Percentiles rank a stretch among this genome's conserved stretches.
These are phyloP conservation scores for Pisolithus microcarpus DNA, from an alignment of 768 basidiomycete species.

Conservation along the genomic window DNA sequence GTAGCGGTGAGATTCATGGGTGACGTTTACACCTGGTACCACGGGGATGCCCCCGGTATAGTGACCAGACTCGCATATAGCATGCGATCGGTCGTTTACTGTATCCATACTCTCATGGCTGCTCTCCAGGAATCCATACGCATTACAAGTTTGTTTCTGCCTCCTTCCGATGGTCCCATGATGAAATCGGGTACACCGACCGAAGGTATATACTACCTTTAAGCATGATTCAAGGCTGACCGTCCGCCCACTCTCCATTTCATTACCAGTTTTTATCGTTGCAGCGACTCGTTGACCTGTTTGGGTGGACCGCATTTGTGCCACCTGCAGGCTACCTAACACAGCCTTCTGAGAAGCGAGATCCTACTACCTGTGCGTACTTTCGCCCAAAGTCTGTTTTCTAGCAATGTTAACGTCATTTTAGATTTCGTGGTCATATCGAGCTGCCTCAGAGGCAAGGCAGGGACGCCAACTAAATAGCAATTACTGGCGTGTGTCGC, in stretches of 20 bases:
- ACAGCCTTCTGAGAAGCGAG: conserved; percentile 17
- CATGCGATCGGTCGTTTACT: background rate
- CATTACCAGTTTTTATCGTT: background rate
- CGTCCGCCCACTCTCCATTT: background rate
- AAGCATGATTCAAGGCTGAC: background rate
- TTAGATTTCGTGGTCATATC: background rate
- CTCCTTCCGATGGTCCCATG: background rate
- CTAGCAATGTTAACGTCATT: background rate
- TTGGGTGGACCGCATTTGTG: conserved; percentile 4
- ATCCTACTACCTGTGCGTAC: background rate
- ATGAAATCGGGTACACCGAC: background rate
- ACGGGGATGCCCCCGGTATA: conserved; percentile 7
- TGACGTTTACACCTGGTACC: conserved; percentile 11
- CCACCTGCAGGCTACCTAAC: conserved; percentile 9
- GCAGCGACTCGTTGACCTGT: background rate
- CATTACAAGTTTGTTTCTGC: background rate
- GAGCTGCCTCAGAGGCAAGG: no score
- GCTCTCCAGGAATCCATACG: background rate
- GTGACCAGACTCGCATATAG: background rate
- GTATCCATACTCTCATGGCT: background rate
- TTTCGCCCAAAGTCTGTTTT: background rate
- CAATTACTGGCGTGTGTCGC: no score
- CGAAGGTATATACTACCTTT: background rate
- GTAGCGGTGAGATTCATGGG: conserved; percentile 17
- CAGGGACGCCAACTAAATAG: no score